A percentile compares a stretch with the other conserved stretches of the same genome.
These are phyloP conservation scores for Theobroma grandiflorum DNA, from an alignment of 441 rosid genomes.

Conservation along the genomic window DNA sequence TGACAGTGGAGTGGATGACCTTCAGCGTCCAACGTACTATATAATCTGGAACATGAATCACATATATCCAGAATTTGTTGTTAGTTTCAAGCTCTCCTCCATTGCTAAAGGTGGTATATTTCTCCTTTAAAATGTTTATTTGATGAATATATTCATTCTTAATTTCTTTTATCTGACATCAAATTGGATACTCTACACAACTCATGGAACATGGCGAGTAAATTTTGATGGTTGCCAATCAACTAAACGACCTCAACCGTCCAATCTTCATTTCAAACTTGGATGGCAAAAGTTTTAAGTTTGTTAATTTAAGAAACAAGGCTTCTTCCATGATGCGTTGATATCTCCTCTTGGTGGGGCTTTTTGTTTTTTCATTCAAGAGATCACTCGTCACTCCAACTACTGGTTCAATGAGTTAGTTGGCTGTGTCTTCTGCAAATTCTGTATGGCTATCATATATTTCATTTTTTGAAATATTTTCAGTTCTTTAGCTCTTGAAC, in stretches of 20 bases:
- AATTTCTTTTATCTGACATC: slow-evolving; percentile 27
- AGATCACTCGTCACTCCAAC: slow-evolving; percentile 48
- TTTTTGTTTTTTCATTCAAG: slow-evolving; percentile 40
- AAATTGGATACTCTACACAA: slow-evolving; percentile 14
- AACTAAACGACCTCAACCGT: slow-evolving; percentile 37
- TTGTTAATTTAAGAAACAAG: slow-evolving; percentile 38
- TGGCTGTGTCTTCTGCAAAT: slow-evolving; percentile 46
- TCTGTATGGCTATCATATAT: slow-evolving; percentile 29
- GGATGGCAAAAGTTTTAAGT: slow-evolving; percentile 35
- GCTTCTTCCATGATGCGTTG: slow-evolving; percentile 44
- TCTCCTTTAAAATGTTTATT: slow-evolving; percentile 25
- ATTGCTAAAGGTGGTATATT: slow-evolving; percentile 79
- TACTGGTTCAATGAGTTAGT: slow-evolving; percentile 57
- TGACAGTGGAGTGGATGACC: slow-evolving; percentile 94
- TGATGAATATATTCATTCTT: background rate
- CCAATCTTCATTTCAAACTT: slow-evolving; percentile 30
- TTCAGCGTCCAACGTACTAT: slow-evolving; percentile 68
- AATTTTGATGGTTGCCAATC: slow-evolving; percentile 48
- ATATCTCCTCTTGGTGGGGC: slow-evolving; percentile 49
- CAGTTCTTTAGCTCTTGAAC: slow-evolving; percentile 41
- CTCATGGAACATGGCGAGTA: slow-evolving; percentile 47
- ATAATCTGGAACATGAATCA: slow-evolving; percentile 93
- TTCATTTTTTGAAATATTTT: slow-evolving; percentile 30
- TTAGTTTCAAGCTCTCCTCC: slow-evolving; percentile 87
- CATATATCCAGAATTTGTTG: slow-evolving; percentile 85